Evolutionary conservation across 768 basidiomycete genomes (phyloP).

Genomic region (Calocybe gangraenosa): DNA sequence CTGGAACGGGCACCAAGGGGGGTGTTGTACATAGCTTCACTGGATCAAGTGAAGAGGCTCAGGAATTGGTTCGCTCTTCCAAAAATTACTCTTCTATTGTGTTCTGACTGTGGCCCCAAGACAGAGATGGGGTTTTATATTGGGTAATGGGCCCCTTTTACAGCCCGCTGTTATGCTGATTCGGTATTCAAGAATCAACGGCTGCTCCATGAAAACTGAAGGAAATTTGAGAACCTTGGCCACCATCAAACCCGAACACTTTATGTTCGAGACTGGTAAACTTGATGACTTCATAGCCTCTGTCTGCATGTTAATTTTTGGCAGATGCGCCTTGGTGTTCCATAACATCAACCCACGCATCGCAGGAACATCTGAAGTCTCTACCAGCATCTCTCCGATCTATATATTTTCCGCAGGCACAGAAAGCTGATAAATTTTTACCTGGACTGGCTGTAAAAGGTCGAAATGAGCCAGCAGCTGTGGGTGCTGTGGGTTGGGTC

Average conservation of each 20-base stretch:
- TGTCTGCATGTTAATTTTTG: not conserved
- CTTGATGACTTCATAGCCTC: not conserved
- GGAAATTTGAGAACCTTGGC: slow-evolving; percentile 55
- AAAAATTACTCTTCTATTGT: not conserved
- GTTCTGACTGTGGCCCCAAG: slow-evolving; percentile 19
- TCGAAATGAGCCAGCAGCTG: slow-evolving; percentile 65
- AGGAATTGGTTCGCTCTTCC: slow-evolving; percentile 51
- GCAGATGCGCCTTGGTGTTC: slow-evolving; percentile 73
- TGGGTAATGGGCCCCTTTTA: slow-evolving; percentile 27
- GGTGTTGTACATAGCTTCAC: slow-evolving; percentile 87
- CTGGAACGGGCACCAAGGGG: slow-evolving; percentile 51
- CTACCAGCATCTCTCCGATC: slow-evolving; percentile 42
- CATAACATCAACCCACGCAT: slow-evolving; percentile 64
- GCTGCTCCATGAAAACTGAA: slow-evolving; percentile 72
- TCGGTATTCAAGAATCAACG: slow-evolving; percentile 50
- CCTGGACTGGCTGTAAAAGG: slow-evolving; percentile 66
- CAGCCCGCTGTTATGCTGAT: not conserved
- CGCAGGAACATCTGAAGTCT: slow-evolving; percentile 42
- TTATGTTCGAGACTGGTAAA: slow-evolving; percentile 76
- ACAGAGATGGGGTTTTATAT: slow-evolving; percentile 72
- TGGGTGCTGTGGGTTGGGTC: slow-evolving; percentile 73
- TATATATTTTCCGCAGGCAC: slow-evolving; percentile 47
- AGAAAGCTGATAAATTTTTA: slow-evolving; percentile 55
- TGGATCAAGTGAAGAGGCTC: slow-evolving; percentile 56
- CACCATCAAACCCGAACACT: slow-evolving; percentile 49